Conservation (phyloP, 441 rosid species). For the Adansonia madagascariensis region DNA sequence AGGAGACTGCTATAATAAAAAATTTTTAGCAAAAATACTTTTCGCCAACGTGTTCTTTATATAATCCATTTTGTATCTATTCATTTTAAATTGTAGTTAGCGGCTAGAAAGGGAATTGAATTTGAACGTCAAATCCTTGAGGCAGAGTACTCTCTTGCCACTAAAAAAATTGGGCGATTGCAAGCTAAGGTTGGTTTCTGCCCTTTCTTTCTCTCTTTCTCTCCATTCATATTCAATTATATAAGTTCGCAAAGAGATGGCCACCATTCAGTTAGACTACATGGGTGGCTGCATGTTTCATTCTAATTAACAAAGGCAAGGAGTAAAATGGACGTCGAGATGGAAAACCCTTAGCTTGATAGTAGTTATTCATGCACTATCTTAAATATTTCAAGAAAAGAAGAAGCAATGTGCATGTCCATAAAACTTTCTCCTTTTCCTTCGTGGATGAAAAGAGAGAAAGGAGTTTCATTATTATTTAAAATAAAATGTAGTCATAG, state of each 20-base stretch:
- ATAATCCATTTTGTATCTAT: constrained; percentile 28
- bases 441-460: not conserved
- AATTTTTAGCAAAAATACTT: constrained; percentile 9
- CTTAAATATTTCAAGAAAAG: too few relatives aligned
- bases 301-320: not conserved
- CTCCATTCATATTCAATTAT: not conserved
- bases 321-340: not conserved
- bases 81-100: constrained; percentile 49
- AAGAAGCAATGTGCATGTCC: too few relatives aligned
- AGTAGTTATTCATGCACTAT: not conserved
- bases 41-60: constrained; percentile 7
- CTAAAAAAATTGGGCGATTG: constrained; percentile 65
- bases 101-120: constrained; percentile 67
- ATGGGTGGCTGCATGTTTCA: not conserved
- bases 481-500: not conserved
- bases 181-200: constrained; percentile 70
- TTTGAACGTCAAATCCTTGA: constrained; percentile 79
- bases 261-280: not conserved
- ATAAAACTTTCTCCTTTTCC: not conserved
- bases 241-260: constrained; percentile 1
- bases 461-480: not conserved
- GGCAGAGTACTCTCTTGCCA: constrained; percentile 67
- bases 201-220: not conserved
- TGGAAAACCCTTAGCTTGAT: not conserved
- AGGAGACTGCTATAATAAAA: not conserved